phyloP scores from a whole-genome alignment of 768 basidiomycete genomes.

The Panaeolus cyanescens region DNA sequence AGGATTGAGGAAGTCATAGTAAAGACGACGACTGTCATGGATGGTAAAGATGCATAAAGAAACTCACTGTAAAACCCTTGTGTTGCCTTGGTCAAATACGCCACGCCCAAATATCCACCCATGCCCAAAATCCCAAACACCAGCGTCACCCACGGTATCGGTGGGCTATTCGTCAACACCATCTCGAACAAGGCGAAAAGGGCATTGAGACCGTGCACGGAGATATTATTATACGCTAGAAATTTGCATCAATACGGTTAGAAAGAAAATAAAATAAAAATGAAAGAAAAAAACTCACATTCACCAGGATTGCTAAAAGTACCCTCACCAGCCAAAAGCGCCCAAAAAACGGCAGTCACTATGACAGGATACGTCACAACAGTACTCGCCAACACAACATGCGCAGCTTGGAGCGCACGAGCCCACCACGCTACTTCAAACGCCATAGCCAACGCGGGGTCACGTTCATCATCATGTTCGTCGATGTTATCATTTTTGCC shows the following conservation, averaged over 20 bases:
- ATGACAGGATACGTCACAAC: conserved; percentile 55
- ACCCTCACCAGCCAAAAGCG: conserved; percentile 42
- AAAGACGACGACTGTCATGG: neutral
- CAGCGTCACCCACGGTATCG: conserved; percentile 55
- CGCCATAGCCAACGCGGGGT: too few relatives aligned
- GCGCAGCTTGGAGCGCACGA: conserved; percentile 52
- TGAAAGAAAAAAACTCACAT: neutral
- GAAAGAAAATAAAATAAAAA: too few relatives aligned
- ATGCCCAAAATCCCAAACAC: conserved; percentile 50
- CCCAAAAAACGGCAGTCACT: conserved; percentile 68
- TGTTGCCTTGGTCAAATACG: conserved; percentile 63
- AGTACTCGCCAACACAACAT: conserved; percentile 53
- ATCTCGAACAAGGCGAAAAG: conserved; percentile 60
- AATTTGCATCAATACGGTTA: too few relatives aligned
- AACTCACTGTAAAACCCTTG: conserved; percentile 68
- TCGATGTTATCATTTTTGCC: too few relatives aligned
- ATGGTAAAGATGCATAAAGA: neutral
- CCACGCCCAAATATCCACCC: conserved; percentile 60
- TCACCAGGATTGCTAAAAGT: conserved; percentile 32
- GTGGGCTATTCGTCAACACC: conserved; percentile 50
- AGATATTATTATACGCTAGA: conserved; percentile 59
- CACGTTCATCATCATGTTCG: too few relatives aligned
- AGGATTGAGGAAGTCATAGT: conserved; percentile 4
- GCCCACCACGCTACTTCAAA: too few relatives aligned
- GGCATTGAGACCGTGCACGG: conserved; percentile 62